Percentiles rank a stretch among this genome's conserved stretches.
These are phyloP conservation scores for Blastobotrys elegans DNA, from an alignment of 1,139 yeast species.

Conservation along the genomic window DNA sequence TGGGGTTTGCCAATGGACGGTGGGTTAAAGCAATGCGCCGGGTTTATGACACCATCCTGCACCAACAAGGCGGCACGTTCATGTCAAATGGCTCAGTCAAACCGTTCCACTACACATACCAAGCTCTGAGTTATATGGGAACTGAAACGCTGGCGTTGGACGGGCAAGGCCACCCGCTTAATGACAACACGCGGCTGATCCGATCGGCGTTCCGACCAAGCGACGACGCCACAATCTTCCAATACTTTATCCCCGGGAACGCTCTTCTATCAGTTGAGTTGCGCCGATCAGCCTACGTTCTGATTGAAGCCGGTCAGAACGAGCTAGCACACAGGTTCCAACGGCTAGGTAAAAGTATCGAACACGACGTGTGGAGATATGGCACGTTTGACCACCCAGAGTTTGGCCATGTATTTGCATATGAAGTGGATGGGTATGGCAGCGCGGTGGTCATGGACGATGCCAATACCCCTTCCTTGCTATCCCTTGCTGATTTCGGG, in stretches of 20 bases:
- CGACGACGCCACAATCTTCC: slow-evolving; percentile 80
- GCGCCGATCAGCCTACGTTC: slow-evolving; percentile 29
- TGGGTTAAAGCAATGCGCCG: slow-evolving; percentile 62
- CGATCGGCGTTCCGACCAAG: slow-evolving; percentile 87
- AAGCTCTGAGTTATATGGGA: slow-evolving; percentile 67
- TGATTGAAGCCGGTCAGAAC: slow-evolving; percentile 18
- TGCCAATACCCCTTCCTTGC: slow-evolving; percentile 80
- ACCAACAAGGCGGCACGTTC: slow-evolving; percentile 64
- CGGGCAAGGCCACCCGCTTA: slow-evolving; percentile 83
- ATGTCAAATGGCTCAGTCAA: slow-evolving; percentile 43
- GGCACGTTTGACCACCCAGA: slow-evolving; percentile 63
- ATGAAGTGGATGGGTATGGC: slow-evolving; percentile 87
- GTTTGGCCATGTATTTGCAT: slow-evolving; percentile 77
- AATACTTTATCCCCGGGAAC: slow-evolving; percentile 81
- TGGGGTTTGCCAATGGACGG: slow-evolving; percentile 44
- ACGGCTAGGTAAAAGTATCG: slow-evolving; percentile 42
- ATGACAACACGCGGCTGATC: slow-evolving; percentile 61
- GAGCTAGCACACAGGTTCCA: slow-evolving; percentile 30
- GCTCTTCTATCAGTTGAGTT: slow-evolving; percentile 71
- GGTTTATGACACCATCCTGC: slow-evolving; percentile 48
- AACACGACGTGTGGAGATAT: slow-evolving; percentile 54
- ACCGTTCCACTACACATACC: slow-evolving; percentile 51
- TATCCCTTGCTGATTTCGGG: slow-evolving; percentile 79
- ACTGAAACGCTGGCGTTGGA: slow-evolving; percentile 74
- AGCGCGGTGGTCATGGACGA: slow-evolving; percentile 76